These are phyloP conservation scores for Gymnopilus junonius DNA, from an alignment of 768 basidiomycete species.

Conservation along the genomic window DNA sequence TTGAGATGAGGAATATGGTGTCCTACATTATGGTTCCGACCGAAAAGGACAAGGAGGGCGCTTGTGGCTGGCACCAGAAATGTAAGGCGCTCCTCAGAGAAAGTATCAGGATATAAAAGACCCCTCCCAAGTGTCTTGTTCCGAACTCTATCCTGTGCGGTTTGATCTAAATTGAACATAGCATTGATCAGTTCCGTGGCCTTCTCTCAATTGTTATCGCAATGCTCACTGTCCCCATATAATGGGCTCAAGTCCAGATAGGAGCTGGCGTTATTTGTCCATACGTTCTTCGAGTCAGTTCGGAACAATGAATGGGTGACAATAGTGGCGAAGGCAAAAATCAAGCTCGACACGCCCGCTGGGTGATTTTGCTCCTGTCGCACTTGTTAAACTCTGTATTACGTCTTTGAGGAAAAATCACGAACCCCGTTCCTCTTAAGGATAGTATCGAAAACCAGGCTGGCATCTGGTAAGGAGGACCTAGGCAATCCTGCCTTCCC, in stretches of 20 bases:
- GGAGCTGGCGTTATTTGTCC: conserved; percentile 55
- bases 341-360: conserved; percentile 61
- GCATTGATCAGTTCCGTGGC: no score
- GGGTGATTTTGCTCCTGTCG: conserved; percentile 48
- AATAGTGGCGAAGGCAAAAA: conserved; percentile 70
- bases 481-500: conserved; percentile 43
- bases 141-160: conserved; percentile 46
- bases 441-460: conserved; percentile 65
- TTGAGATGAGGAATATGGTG: no score
- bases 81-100: conserved; percentile 54
- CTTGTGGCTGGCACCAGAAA: conserved; percentile 58
- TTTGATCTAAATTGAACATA: conserved; percentile 35
- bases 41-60: conserved; percentile 59
- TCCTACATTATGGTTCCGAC: conserved; percentile 66
- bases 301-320: conserved; percentile 65
- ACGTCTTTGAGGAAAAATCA: neutral
- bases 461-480: conserved; percentile 56
- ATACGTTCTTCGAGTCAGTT: conserved; percentile 45
- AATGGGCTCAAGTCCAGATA: conserved; percentile 62
- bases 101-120: conserved; percentile 54
- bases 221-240: conserved; percentile 51
- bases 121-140: conserved; percentile 54
- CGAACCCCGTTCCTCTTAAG: conserved; percentile 39
- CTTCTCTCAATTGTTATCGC: no score
- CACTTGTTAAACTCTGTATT: no score